Percentiles rank a stretch among this genome's conserved stretches.
Conservation (phyloP, 2,329 filamentous ascomycete genomes). For the Chrysoporthe cubensis region DNA sequence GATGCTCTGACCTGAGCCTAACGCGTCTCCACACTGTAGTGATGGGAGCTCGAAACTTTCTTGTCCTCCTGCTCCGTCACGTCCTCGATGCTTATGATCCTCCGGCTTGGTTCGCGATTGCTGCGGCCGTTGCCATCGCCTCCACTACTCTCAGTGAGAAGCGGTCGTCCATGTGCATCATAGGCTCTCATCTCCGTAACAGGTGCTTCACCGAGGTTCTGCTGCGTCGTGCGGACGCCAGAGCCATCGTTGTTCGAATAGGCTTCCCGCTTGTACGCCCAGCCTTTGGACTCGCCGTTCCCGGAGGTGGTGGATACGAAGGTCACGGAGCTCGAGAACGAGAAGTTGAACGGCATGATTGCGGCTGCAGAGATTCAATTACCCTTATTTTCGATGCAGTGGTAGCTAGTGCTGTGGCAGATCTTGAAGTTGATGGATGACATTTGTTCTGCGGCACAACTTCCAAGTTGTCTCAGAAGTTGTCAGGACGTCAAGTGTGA, state of each 20-base stretch:
- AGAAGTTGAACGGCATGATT: constrained; percentile 28
- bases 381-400: not conserved
- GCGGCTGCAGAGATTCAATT: not conserved
- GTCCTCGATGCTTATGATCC: constrained; percentile 29
- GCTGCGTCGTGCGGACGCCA: constrained; percentile 23
- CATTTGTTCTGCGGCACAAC: not conserved
- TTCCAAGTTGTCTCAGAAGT: not conserved
- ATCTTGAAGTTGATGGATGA: not conserved
- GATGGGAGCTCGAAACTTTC: not conserved
- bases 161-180: constrained; percentile 23
- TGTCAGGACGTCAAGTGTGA: not conserved
- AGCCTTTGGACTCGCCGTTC: constrained; percentile 24
- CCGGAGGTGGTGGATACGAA: constrained; percentile 24
- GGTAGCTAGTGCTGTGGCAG: not conserved
- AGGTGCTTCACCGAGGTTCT: constrained; percentile 23
- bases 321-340: constrained; percentile 25
- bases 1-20: not conserved
- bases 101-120: constrained; percentile 6
- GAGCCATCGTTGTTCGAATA: constrained; percentile 25
- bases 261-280: constrained; percentile 22
- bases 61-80: constrained; percentile 24
- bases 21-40: not conserved
- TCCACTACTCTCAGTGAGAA: constrained; percentile 7
- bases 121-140: not conserved
- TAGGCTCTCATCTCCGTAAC: constrained; percentile 21